phyloP scores from a whole-genome alignment of 495 filamentous ascomycete genomes.

The Aspergillus funiculosus region DNA sequence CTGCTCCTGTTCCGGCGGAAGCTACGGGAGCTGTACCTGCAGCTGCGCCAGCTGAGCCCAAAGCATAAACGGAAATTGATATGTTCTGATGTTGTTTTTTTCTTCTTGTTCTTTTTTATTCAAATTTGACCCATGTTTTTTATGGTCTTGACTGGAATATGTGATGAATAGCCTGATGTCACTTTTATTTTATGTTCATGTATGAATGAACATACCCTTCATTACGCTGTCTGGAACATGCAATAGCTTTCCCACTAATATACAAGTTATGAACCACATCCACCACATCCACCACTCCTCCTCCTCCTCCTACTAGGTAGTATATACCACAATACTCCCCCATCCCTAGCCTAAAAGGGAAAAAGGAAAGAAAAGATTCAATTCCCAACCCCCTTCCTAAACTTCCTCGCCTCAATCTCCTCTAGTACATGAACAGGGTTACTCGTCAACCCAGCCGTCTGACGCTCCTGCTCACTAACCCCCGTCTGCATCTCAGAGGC shows the following conservation, averaged over 20 bases:
- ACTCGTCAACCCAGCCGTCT: slow-evolving; percentile 32
- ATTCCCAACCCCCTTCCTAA: slow-evolving; percentile 37
- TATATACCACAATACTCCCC: too few species aligned
- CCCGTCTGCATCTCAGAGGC: slow-evolving; percentile 29
- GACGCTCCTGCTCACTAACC: neutral
- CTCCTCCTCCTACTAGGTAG: too few species aligned
- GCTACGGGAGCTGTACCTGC: slow-evolving; percentile 17
- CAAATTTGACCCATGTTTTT: slow-evolving; percentile 1
- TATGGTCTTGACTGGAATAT: neutral
- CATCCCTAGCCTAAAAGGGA: too few species aligned
- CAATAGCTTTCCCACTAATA: too few species aligned
- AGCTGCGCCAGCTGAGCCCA: slow-evolving; percentile 21
- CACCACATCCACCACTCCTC: too few species aligned
- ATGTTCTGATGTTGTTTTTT: neutral
- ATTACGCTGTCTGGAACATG: slow-evolving; percentile 1
- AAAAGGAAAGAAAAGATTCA: slow-evolving; percentile 5
- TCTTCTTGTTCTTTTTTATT: slow-evolving; percentile 3
- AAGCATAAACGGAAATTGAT: neutral
- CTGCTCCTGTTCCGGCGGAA: slow-evolving; percentile 16
- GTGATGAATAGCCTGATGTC: slow-evolving; percentile 6
- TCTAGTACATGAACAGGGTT: slow-evolving; percentile 72
- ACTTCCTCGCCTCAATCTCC: slow-evolving; percentile 61
- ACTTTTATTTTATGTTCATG: slow-evolving; percentile 8
- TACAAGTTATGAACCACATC: too few species aligned
- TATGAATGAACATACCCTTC: neutral